phyloP scores from a whole-genome alignment of 192 early-diverging fungal genomes.

The Umbelopsis isabellina region DNA sequence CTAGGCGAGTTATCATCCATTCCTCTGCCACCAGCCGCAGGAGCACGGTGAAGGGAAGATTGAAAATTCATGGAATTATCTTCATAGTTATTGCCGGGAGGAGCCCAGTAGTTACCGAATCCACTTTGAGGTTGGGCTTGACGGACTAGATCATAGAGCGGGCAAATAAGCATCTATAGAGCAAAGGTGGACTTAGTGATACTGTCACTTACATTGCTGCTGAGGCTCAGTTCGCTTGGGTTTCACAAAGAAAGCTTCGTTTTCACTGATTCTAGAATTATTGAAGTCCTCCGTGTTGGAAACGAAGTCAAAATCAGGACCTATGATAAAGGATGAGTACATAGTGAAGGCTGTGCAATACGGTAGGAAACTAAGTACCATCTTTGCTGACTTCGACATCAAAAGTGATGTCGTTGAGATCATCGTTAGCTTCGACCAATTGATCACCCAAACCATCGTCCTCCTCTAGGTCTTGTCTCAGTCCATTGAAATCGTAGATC shows the following conservation, averaged over 20 bases:
- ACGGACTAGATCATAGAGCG: background rate
- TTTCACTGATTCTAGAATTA: constrained; percentile 47
- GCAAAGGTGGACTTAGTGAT: too few relatives aligned
- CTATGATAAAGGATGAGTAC: constrained; percentile 26
- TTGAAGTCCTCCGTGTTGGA: constrained; percentile 56
- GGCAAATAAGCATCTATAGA: too few relatives aligned
- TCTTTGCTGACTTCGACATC: constrained; percentile 33
- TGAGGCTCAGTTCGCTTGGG: constrained; percentile 39
- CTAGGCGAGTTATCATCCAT: constrained; percentile 20
- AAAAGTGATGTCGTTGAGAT: constrained; percentile 79
- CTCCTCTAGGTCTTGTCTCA: constrained; percentile 43
- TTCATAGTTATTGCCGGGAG: background rate
- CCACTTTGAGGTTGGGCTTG: background rate
- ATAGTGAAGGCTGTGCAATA: background rate
- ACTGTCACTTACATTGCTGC: background rate
- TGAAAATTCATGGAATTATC: background rate
- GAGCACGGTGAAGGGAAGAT: background rate
- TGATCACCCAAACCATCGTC: constrained; percentile 60
- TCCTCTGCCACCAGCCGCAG: background rate
- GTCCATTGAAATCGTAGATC: constrained; percentile 57
- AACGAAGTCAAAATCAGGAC: constrained; percentile 76
- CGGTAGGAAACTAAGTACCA: background rate
- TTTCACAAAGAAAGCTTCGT: constrained; percentile 53
- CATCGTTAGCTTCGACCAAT: constrained; percentile 69
- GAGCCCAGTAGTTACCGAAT: background rate